Evolutionary conservation across 352 stramenopile species (phyloP).

Genomic region (Pythium volutum): DNA sequence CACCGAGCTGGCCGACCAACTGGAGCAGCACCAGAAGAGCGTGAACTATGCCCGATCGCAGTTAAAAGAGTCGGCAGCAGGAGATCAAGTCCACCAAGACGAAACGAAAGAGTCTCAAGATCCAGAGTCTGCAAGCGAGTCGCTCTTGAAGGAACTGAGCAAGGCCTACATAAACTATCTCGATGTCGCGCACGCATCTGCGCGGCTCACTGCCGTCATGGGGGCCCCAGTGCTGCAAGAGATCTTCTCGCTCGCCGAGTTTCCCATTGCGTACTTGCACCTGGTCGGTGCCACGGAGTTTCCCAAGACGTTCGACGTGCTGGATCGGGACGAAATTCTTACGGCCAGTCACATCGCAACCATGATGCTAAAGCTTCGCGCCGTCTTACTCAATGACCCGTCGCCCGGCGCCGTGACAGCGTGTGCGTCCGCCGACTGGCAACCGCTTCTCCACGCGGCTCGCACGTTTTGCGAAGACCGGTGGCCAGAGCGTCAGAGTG

Average conservation of each 20-base stretch:
- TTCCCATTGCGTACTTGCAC: slow-evolving; percentile 40
- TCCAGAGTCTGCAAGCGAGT: not conserved
- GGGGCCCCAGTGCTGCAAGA: slow-evolving; percentile 8
- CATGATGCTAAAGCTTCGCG: not conserved
- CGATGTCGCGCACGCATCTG: slow-evolving; percentile 42
- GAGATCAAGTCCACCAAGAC: not conserved
- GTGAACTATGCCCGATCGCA: not conserved
- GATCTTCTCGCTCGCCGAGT: slow-evolving; percentile 34
- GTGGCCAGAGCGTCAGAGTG: slow-evolving; percentile 48
- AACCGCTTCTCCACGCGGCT: slow-evolving; percentile 31
- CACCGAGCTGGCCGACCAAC: slow-evolving; percentile 9
- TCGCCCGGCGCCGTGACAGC: not conserved
- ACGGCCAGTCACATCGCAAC: not conserved
- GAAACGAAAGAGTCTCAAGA: not conserved
- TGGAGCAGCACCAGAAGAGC: not conserved
- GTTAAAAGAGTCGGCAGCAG: not conserved
- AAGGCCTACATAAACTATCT: slow-evolving; percentile 64
- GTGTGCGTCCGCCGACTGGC: slow-evolving; percentile 27
- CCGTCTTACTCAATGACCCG: slow-evolving; percentile 22
- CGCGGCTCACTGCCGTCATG: slow-evolving; percentile 31
- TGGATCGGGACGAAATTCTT: not conserved
- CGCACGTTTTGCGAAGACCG: slow-evolving; percentile 56
- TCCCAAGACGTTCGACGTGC: slow-evolving; percentile 1
- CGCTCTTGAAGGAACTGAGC: slow-evolving; percentile 50
- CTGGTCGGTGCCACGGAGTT: slow-evolving; percentile 13